Evolutionary conservation across 208 protist genomes (phyloP), one percentile per base, ranked within the genome.

Genomic region (Acanthamoeba royreba): DNA sequence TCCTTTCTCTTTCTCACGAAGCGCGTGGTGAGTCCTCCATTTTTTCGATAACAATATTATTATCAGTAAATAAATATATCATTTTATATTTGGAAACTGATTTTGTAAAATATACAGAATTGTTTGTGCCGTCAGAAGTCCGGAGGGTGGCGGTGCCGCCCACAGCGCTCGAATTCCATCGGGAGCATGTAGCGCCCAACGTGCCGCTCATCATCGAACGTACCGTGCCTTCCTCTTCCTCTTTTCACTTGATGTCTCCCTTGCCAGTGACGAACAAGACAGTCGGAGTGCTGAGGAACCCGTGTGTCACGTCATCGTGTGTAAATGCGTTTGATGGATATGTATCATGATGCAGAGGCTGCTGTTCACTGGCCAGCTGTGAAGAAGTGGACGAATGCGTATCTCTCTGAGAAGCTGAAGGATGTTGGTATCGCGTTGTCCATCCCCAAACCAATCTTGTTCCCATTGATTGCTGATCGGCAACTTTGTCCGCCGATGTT

Each of bases 111-210:
- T 8, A n/a, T n/a, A 25, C 22, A 92, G 87, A 92, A 28, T n/a
- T 92, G 38, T 92, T 55, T 42, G 45, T 92, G 42, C 87, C 87
- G 28, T 35, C 19, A n/a, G 58, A 92, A n/a, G 61, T 92, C 3
- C 19, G 45, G 40, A 52, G 87, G 0, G 40, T 92, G 31, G 43
- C 28, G 33, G n/a, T n/a, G 4, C 53, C 87, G 52, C 93, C 95
- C 31, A 72, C 79, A 43, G 49, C 95, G 43, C 58, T 96, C 22
- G 89, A 94, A 49, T 96, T 96, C 31, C 93, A 95, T 86, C 72
- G 95, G 55, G 85, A 94, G 35, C 93, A 95, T 88, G 95, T 96
- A 5, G 35, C 93, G 42, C 86, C 93, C n/a, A 96, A 96, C 69
- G 66, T 58, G 53, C 95, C 95, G n/a, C 88, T 95, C 38, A 88